These are phyloP conservation scores for Candida gorgasii DNA, from an alignment of 805 yeast genomes.

Conservation along the genomic window DNA sequence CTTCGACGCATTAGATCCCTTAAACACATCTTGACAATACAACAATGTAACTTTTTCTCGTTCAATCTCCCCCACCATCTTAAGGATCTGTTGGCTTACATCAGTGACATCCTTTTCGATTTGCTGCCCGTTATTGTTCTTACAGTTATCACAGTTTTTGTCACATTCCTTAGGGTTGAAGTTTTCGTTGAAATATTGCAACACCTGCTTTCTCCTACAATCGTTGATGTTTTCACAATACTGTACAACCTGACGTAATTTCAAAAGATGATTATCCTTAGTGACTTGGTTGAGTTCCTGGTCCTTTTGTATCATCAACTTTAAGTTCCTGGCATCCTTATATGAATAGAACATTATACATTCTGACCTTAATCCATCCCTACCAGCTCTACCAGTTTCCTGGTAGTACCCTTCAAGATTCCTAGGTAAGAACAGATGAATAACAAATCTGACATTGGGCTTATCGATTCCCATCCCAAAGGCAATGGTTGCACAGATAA, in stretches of 20 bases:
- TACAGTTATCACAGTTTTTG: constrained; percentile 85
- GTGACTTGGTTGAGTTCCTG: constrained; percentile 60
- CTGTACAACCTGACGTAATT: constrained; percentile 79
- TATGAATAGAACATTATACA: constrained; percentile 83
- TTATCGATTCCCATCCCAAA: constrained; percentile 99
- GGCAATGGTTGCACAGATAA: constrained; percentile 96
- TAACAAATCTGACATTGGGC: constrained; percentile 89
- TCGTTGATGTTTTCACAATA: constrained; percentile 91
- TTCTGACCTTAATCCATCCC: constrained; percentile 83
- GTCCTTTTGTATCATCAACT: constrained; percentile 76
- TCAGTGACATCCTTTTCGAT: constrained; percentile 68
- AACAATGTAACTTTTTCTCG: constrained; percentile 67
- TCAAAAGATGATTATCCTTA: constrained; percentile 73
- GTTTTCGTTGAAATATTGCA: constrained; percentile 85
- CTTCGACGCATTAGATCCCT: constrained; percentile 68
- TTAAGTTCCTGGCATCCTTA: constrained; percentile 76
- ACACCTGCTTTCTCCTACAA: constrained; percentile 85
- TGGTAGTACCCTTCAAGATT: constrained; percentile 95
- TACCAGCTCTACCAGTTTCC: constrained; percentile 97
- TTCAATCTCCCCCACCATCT: constrained; percentile 58
- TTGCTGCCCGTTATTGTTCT: constrained; percentile 36
- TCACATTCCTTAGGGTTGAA: constrained; percentile 68
- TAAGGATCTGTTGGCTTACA: constrained; percentile 58
- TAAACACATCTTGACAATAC: constrained; percentile 79
- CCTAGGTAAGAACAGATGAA: constrained; percentile 85